Evolutionary conservation across 1,284 basidiomycete species (phyloP).

Genomic region (Butyriboletus pseudospeciosus): DNA sequence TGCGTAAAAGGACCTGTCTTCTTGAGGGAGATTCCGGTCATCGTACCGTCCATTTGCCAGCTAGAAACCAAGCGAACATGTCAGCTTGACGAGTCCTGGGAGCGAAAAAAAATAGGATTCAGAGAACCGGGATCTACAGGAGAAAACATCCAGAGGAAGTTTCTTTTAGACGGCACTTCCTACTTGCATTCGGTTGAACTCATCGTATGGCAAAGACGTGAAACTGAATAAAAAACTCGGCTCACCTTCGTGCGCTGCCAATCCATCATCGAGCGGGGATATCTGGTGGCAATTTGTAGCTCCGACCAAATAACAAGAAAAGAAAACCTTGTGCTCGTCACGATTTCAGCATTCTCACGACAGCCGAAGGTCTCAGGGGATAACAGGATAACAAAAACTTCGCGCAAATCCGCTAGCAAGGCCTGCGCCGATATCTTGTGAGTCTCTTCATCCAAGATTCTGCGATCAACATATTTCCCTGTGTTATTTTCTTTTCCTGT

Average conservation of each 20-base stretch:
- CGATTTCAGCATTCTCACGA: conserved; percentile 34
- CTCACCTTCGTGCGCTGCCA: conserved; percentile 19
- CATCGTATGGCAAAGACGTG: conserved; percentile 36
- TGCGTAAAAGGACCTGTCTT: background rate
- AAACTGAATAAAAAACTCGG: background rate
- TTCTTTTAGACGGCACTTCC: conserved; percentile 64
- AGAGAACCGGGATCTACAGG: conserved; percentile 61
- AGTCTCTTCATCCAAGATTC: conserved; percentile 21
- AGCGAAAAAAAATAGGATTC: conserved; percentile 29
- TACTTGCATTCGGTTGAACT: conserved; percentile 54
- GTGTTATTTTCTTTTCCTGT: conserved; percentile 8
- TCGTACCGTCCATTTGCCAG: background rate
- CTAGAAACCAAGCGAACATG: conserved; percentile 2
- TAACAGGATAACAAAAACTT: conserved; percentile 34
- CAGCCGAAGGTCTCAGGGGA: conserved; percentile 34
- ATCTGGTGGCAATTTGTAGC: conserved; percentile 17
- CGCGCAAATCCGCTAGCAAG: conserved; percentile 19
- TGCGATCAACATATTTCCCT: background rate
- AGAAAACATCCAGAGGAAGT: conserved; percentile 29
- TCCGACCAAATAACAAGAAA: conserved; percentile 30
- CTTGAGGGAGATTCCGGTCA: too few relatives aligned
- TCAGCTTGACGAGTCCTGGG: conserved; percentile 7
- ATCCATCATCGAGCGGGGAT: background rate
- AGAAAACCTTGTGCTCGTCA: conserved; percentile 23
- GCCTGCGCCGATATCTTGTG: conserved; percentile 15